phyloP scores from a whole-genome alignment of 768 basidiomycete species.

The Collybia mongolica region DNA sequence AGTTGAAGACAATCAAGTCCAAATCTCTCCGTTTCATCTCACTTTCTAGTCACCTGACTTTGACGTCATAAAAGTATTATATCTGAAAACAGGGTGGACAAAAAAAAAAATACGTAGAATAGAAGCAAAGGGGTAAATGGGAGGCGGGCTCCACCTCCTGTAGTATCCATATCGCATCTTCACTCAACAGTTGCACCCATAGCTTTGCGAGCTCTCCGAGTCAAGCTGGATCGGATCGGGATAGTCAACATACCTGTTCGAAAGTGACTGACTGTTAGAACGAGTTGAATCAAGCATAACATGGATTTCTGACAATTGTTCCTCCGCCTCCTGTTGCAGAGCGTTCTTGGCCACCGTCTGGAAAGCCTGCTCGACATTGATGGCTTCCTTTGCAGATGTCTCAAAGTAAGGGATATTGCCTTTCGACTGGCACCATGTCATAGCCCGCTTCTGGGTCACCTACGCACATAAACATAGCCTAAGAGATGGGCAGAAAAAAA shows the following conservation, averaged over 20 bases:
- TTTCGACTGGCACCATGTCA: constrained; percentile 99
- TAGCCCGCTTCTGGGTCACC: constrained; percentile 99
- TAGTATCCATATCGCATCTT: not conserved
- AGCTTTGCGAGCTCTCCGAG: constrained; percentile 86
- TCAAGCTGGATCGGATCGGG: constrained; percentile 98
- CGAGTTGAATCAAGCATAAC: constrained; percentile 4
- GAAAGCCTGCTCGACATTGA: constrained; percentile 99
- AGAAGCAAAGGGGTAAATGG: not conserved
- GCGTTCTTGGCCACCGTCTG: constrained; percentile 99
- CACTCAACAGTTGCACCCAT: constrained; percentile 84
- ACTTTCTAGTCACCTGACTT: constrained; percentile 10
- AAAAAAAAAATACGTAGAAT: no score
- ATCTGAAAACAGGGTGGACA: not conserved
- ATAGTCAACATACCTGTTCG: constrained; percentile 89
- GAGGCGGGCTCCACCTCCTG: not conserved
- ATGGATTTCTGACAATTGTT: constrained; percentile 70
- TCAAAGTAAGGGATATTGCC: constrained; percentile 99
- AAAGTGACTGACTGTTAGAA: constrained; percentile 8
- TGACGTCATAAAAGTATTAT: constrained; percentile 5
- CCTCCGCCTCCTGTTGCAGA: constrained; percentile 94
- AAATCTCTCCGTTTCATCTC: not conserved
- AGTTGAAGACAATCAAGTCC: not conserved
- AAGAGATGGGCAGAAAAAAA: constrained; percentile 4
- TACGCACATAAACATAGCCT: constrained; percentile 25
- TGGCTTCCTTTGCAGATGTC: constrained; percentile 99